Conservation (phyloP, 495 filamentous ascomycete genomes). For the Cudoniella acicularis region DNA sequence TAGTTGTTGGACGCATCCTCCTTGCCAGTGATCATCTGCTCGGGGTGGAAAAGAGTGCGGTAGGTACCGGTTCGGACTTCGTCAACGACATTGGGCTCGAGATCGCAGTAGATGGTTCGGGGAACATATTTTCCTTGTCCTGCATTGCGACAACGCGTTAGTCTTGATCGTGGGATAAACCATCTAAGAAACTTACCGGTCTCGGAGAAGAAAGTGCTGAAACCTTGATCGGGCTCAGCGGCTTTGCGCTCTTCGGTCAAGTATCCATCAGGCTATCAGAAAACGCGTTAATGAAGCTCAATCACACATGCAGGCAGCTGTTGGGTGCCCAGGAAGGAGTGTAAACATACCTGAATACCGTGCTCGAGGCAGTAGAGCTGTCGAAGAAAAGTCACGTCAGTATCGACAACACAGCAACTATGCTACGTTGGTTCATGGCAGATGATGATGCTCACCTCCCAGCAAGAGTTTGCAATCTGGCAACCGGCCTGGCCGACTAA, state of each 20-base stretch:
- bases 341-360: conserved; percentile 84
- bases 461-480: conserved; percentile 99
- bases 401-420: conserved; percentile 6
- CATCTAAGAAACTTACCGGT: conserved; percentile 66
- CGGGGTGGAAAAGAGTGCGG: conserved; percentile 94
- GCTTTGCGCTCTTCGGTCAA: conserved; percentile 96
- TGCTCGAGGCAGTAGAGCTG: conserved; percentile 99
- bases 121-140: conserved; percentile 99
- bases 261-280: conserved; percentile 87
- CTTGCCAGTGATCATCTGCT: conserved; percentile 99
- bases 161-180: conserved; percentile 5
- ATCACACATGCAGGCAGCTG: not conserved
- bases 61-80: conserved; percentile 98
- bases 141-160: conserved; percentile 8
- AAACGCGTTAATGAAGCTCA: conserved; percentile 36
- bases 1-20: conserved; percentile 99
- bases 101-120: conserved; percentile 98
- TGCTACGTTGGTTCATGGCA: not conserved
- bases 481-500: conserved; percentile 99
- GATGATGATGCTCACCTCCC: conserved; percentile 75
- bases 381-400: conserved; percentile 26
- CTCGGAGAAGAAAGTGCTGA: conserved; percentile 99
- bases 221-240: conserved; percentile 89
- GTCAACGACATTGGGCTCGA: conserved; percentile 99
- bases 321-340: not conserved